Conservation (phyloP, 2,329 filamentous ascomycete species). For the Fonsecaea multimorphosa region DNA sequence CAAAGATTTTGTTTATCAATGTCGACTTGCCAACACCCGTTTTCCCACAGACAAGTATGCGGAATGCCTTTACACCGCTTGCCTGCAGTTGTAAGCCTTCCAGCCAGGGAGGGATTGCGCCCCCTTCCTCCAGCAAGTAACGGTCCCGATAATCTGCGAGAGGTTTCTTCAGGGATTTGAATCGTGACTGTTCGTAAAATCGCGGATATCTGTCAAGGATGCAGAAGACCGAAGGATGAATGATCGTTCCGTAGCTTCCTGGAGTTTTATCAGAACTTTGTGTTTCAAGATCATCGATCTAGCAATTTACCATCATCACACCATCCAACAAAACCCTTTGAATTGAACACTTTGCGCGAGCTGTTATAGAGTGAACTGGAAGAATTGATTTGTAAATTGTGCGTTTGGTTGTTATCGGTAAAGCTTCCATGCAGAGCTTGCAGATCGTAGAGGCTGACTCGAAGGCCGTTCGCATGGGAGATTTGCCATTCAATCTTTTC, state of each 20-base stretch:
- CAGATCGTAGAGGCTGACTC: conserved; percentile 36
- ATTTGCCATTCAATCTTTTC: conserved; percentile 37
- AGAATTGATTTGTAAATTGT: conserved; percentile 32
- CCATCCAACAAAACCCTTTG: conserved; percentile 34
- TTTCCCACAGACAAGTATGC: conserved; percentile 46
- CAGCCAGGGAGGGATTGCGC: conserved; percentile 41
- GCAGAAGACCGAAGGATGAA: conserved; percentile 46
- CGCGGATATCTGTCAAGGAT: conserved; percentile 43
- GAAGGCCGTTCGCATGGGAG: conserved; percentile 32
- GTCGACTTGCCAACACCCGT: conserved; percentile 45
- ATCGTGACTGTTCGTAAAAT: conserved; percentile 40
- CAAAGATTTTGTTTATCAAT: conserved; percentile 45
- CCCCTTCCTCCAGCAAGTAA: conserved; percentile 39
- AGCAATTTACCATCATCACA: conserved; percentile 37
- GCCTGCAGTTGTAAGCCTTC: conserved; percentile 37
- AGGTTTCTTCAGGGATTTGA: conserved; percentile 37
- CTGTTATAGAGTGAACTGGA: conserved; percentile 28
- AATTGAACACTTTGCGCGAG: conserved; percentile 32
- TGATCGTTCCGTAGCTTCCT: conserved; percentile 41
- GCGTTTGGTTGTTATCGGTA: conserved; percentile 24
- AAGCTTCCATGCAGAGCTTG: conserved; percentile 28
- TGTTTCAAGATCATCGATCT: neutral
- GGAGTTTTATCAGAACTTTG: neutral
- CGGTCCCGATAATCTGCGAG: conserved; percentile 37
- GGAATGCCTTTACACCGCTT: conserved; percentile 41